Evolutionary conservation across 1,139 yeast species (phyloP).

Genomic region (Kluyveromyces sp.): DNA sequence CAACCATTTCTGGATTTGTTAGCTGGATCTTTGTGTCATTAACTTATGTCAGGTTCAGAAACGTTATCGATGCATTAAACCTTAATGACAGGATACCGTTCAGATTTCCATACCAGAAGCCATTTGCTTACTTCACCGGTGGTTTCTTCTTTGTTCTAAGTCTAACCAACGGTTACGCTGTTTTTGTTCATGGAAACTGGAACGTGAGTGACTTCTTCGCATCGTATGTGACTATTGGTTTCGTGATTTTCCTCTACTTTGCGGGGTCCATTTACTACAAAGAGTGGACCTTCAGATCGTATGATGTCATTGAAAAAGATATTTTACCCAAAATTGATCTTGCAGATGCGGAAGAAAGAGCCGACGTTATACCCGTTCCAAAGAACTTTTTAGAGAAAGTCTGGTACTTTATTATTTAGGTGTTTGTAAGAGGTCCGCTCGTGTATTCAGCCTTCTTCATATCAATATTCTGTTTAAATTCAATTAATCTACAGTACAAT

Average conservation of each 20-base stretch:
- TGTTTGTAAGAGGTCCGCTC: not conserved
- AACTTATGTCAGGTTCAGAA: conserved; percentile 44
- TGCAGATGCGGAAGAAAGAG: conserved; percentile 15
- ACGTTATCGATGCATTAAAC: conserved; percentile 38
- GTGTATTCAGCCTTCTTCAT: too few species aligned
- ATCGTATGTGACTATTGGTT: conserved; percentile 51
- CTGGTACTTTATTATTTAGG: conserved; percentile 9
- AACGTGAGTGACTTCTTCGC: conserved; percentile 44
- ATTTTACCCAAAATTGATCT: conserved; percentile 14
- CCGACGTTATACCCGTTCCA: conserved; percentile 11
- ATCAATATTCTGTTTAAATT: too few species aligned
- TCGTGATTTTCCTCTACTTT: conserved; percentile 38
- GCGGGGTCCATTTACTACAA: conserved; percentile 36
- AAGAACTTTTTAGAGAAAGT: conserved; percentile 13
- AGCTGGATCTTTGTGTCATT: conserved; percentile 35
- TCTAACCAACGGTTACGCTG: conserved; percentile 50
- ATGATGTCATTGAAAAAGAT: conserved; percentile 36
- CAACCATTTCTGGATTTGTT: conserved; percentile 35
- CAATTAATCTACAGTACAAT: too few species aligned
- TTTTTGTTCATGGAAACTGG: conserved; percentile 38
- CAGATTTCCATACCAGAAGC: conserved; percentile 40
- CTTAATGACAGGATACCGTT: conserved; percentile 42
- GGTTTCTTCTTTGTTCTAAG: conserved; percentile 38
- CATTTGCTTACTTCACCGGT: conserved; percentile 41
- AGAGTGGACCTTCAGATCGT: conserved; percentile 35